Evolutionary conservation across 257 asterid species (phyloP).

Genomic region (Plectranthus barbatus): DNA sequence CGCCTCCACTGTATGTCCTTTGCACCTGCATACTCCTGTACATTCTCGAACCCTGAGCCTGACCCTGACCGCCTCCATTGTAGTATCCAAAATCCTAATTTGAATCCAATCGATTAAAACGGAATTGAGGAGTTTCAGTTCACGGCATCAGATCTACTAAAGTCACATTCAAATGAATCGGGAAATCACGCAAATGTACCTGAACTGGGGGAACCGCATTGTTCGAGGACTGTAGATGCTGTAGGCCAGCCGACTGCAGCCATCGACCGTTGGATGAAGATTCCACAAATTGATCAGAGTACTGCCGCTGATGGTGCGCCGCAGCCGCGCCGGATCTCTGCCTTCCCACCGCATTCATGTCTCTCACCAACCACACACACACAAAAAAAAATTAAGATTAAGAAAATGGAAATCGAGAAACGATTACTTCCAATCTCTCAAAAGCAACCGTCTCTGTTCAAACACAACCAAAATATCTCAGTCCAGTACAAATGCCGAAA

Average conservation of each 20-base stretch:
- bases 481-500: background rate
- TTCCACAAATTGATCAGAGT: conserved; percentile 70
- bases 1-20: conserved; percentile 50
- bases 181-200: conserved; percentile 25
- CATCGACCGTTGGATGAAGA: conserved; percentile 74
- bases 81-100: conserved; percentile 52
- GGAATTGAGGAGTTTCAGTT: background rate
- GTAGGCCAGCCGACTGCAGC: conserved; percentile 95
- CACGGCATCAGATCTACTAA: conserved; percentile 31
- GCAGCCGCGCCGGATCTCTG: conserved; percentile 81
- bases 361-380: conserved; percentile 17
- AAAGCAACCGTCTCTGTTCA: background rate
- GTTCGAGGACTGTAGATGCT: conserved; percentile 71
- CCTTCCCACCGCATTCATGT: conserved; percentile 83
- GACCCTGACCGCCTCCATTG: conserved; percentile 65
- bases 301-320: conserved; percentile 79
- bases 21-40: conserved; percentile 50
- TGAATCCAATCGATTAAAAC: background rate
- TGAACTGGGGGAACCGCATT: conserved; percentile 58
- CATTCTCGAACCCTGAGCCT: conserved; percentile 60
- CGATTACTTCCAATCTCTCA: conserved; percentile 9
- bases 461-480: background rate
- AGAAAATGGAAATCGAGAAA: conserved; percentile 7
- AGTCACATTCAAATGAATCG: background rate
- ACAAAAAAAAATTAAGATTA: background rate